Evolutionary conservation across 208 protist species (phyloP), one percentile per base, ranked within the genome.

Genomic region (Leishmania mexicana): DNA sequence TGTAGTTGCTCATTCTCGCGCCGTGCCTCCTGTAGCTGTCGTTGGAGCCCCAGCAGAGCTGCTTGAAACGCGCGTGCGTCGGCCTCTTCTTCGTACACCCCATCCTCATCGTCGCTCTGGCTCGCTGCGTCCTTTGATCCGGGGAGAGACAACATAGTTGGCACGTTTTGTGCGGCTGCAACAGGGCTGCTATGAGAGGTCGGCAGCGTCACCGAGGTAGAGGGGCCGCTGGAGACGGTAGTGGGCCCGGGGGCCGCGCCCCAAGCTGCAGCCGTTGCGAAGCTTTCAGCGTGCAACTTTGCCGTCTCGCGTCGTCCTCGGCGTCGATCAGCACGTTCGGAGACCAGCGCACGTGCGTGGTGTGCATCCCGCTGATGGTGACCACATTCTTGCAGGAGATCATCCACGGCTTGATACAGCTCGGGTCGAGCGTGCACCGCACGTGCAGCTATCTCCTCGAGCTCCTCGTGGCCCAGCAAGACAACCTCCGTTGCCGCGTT

Each of bases 401-500:
- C 53, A 15, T 78, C 47, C 10, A 93, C 58, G 3, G 86, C 84
- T 40, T 79, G 70, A 51, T 88, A 87, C 4, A 93, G 81, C n/a
- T 84, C 76, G 10, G 87, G 90, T 6, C 90, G 83, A 68, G 86
- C 60, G 45, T 87, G 78, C 3, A 53, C 21, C 0, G 86, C 51
- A 31, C 74, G 85, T 4, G 11, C 76, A 35, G 57, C 68, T 40
- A 90, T 87, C 53, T 88, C 83, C 47, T 72, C 65, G 17, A 83
- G 64, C 42, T 94, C 91, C n/a, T 92, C 81, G 11, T 83, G 49
- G 38, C 70, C 81, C 35, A 94, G 38, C 51, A 90, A 64, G 21
- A 87, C 68, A 13, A 90, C 75, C 21, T 88, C 79, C 10, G 35
- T 45, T 35, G 3, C 65, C 65, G 13, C 65, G 38, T 45, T 70